phyloP scores from a whole-genome alignment of 257 asterid species.

The Anisodus tanguticus region DNA sequence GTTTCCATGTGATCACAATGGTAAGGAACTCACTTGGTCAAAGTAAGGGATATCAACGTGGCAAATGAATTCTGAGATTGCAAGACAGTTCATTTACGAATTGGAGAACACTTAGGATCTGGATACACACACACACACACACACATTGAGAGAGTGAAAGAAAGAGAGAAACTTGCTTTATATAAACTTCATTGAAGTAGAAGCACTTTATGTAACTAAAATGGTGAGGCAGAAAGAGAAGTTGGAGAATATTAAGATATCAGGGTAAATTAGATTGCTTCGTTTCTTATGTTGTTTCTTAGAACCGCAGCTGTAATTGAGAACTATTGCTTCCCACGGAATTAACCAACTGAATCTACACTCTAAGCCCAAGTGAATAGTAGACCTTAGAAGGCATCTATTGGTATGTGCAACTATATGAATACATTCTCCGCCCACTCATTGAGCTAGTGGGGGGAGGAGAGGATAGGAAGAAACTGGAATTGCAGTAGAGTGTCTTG shows the following conservation, averaged over 20 bases:
- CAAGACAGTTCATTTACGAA: background rate
- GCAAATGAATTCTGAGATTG: background rate
- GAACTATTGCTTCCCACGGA: background rate
- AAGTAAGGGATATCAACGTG: background rate
- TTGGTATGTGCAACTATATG: constrained; percentile 19
- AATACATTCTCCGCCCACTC: background rate
- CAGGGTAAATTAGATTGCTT: background rate
- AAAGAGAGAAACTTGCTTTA: background rate
- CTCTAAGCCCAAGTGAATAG: background rate
- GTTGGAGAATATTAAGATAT: background rate
- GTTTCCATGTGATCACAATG: background rate
- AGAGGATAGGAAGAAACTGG: background rate
- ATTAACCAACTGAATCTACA: constrained; percentile 12
- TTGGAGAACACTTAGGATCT: background rate
- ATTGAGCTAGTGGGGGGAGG: background rate
- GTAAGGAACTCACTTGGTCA: background rate
- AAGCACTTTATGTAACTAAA: background rate
- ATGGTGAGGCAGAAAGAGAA: background rate
- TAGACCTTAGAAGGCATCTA: background rate
- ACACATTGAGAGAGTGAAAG: background rate
- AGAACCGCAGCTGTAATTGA: background rate
- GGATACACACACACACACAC: constrained; percentile 10
- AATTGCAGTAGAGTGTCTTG: background rate
- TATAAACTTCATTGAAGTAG: background rate
- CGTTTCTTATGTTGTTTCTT: background rate